A percentile compares a stretch with the other conserved stretches of the same genome.
These are phyloP conservation scores for Rhizopogon vesiculosus DNA, from an alignment of 768 basidiomycete species.

Conservation along the genomic window DNA sequence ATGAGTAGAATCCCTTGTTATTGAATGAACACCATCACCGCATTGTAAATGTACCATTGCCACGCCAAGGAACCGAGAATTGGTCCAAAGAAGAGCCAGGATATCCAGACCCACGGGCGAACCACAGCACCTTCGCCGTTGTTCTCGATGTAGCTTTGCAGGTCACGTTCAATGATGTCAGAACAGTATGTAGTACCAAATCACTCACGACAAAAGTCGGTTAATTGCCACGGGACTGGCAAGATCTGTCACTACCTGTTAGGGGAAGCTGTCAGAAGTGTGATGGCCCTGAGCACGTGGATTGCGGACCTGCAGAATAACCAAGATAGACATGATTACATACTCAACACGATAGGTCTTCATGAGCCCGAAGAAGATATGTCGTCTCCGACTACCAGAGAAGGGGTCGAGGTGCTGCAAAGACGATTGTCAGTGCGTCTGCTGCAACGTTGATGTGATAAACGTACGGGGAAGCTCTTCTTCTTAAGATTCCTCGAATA, in stretches of 20 bases:
- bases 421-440: background rate
- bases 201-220: slow-evolving; percentile 22
- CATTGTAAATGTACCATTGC: slow-evolving; percentile 57
- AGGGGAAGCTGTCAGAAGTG: background rate
- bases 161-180: background rate
- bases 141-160: slow-evolving; percentile 52
- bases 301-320: slow-evolving; percentile 6
- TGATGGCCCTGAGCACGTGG: background rate
- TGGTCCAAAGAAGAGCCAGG: slow-evolving; percentile 45
- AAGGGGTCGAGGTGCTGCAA: slow-evolving; percentile 23
- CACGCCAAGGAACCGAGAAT: slow-evolving; percentile 35
- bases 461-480: slow-evolving; percentile 28
- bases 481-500: slow-evolving; percentile 28
- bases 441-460: background rate
- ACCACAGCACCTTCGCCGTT: slow-evolving; percentile 42
- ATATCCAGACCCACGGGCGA: slow-evolving; percentile 70
- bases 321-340: slow-evolving; percentile 1
- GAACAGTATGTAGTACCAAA: too few species aligned
- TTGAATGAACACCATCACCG: too few species aligned
- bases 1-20: too few species aligned
- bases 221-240: slow-evolving; percentile 27
- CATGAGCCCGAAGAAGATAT: slow-evolving; percentile 13
- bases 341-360: slow-evolving; percentile 8
- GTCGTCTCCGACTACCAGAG: slow-evolving; percentile 7
- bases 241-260: slow-evolving; percentile 17